Evolutionary conservation across 257 asterid genomes (phyloP), one percentile per base, ranked within the genome.

Genomic region (Haberlea rhodopensis): DNA sequence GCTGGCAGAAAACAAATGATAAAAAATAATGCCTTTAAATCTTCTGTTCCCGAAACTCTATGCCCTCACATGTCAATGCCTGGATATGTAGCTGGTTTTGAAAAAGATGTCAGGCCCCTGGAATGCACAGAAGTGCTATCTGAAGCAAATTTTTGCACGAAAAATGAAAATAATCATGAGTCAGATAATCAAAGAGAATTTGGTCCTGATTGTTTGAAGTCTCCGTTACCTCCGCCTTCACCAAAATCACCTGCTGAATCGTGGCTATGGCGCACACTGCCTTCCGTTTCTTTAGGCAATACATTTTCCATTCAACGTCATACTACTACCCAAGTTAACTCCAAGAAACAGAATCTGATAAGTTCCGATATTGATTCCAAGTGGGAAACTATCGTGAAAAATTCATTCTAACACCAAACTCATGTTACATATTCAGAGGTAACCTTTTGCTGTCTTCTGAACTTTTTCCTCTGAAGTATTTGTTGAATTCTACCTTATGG

Each of bases 171-270:
- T 29, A 70, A 68, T 20, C 16, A 15, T 31, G 67, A 70, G 25
- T 37, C 71, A 40, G 81, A 79, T 27, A 63, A 23, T 18, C 19
- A 16, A 16, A 16, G 19, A 43, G 51, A 43, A 5, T 43, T 43
- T 43, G 51, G 16, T 43, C 20, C 58, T 67, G 76, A 72, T 28
- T 37, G 66, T 56, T 53, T 67, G 62, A 79, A 74, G 60, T 86
- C 98, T 56, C 85, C 90, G 29, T 57, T 80, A 34, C 83, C 86
- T 29, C 98, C 96, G 18, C 97, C 99, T 19, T 74, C 90, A 58
- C 99, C 97, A 46, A 94, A 86, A 70, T 90, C 97, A 18, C 99
- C 99, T 1, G 83, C 97, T 1, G 99, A 94, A 73, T 86, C 97
- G 63, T 94, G 99, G 99, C 95, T 94, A 8, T 86, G 97, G 97